Percentiles rank a stretch among this genome's conserved stretches.
Conservation (phyloP, 129 eudicot species). For the Smallanthus sonchifolius region DNA sequence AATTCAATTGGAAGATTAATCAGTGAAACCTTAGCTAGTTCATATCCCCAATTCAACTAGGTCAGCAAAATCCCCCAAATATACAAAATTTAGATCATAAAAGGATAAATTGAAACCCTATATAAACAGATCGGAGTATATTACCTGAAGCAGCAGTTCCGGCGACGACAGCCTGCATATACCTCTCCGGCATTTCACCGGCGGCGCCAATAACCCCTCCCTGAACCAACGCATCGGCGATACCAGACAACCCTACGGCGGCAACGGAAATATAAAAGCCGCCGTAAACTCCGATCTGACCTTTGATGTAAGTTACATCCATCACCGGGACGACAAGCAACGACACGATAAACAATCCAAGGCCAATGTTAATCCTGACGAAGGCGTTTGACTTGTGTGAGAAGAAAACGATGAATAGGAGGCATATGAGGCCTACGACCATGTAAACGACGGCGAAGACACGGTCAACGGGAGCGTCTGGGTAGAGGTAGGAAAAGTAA, state of each 20-base stretch:
- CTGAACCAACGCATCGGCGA: conserved; percentile 83
- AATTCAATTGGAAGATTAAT: background rate
- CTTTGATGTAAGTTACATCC: conserved; percentile 63
- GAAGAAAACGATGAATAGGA: conserved; percentile 46
- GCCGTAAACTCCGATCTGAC: conserved; percentile 48
- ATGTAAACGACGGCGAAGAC: conserved; percentile 70
- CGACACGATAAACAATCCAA: conserved; percentile 52
- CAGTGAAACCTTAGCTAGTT: background rate
- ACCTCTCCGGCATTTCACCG: conserved; percentile 91
- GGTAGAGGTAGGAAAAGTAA: conserved; percentile 86
- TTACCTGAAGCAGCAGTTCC: conserved; percentile 96
- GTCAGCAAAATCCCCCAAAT: conserved; percentile 20
- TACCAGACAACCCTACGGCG: conserved; percentile 55
- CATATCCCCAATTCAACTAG: background rate
- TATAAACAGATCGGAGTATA: background rate
- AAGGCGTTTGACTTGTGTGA: conserved; percentile 46
- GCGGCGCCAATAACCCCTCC: conserved; percentile 82
- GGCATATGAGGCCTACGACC: conserved; percentile 47
- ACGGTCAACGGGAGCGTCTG: conserved; percentile 75
- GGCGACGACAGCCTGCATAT: conserved; percentile 91
- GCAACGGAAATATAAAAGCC: conserved; percentile 70
- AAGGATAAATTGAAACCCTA: background rate
- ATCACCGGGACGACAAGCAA: conserved; percentile 64
- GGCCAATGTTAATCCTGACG: conserved; percentile 69
- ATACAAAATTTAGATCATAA: background rate